These are phyloP conservation scores for Kurtzmaniella quercitrusa DNA, from an alignment of 1,139 yeast genomes.

Conservation along the genomic window DNA sequence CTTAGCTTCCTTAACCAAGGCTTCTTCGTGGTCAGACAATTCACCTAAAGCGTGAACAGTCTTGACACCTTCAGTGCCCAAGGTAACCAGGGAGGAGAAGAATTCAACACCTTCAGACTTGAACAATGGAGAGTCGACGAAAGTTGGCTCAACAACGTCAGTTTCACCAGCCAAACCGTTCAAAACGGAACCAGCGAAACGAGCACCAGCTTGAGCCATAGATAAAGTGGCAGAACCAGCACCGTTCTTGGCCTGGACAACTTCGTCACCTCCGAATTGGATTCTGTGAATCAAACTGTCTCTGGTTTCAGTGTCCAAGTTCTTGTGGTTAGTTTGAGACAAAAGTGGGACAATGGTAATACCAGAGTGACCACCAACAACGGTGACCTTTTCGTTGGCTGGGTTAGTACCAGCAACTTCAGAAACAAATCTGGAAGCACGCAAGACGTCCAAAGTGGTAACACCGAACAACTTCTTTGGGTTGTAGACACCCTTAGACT, in stretches of 20 bases:
- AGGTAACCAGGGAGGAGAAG: slow-evolving; percentile 63
- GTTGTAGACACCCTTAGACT: slow-evolving; percentile 69
- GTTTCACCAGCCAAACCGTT: slow-evolving; percentile 51
- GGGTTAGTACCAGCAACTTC: slow-evolving; percentile 56
- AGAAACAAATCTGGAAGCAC: slow-evolving; percentile 80
- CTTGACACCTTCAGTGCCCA: slow-evolving; percentile 56
- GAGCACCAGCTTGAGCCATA: slow-evolving; percentile 95
- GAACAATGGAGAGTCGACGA: slow-evolving; percentile 47
- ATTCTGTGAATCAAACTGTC: slow-evolving; percentile 79
- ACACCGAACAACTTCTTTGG: slow-evolving; percentile 86
- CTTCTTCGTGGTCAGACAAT: slow-evolving; percentile 55
- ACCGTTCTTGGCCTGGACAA: slow-evolving; percentile 92
- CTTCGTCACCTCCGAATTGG: slow-evolving; percentile 97
- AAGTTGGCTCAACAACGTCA: slow-evolving; percentile 48
- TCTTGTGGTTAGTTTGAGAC: slow-evolving; percentile 56
- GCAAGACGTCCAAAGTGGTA: slow-evolving; percentile 84
- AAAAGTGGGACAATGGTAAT: slow-evolving; percentile 88
- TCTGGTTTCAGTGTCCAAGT: slow-evolving; percentile 49
- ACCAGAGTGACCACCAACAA: slow-evolving; percentile 97
- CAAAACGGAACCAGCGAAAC: slow-evolving; percentile 62
- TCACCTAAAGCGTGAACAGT: slow-evolving; percentile 53
- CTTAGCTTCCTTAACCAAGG: slow-evolving; percentile 49
- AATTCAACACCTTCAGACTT: slow-evolving; percentile 49
- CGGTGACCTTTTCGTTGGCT: slow-evolving; percentile 63
- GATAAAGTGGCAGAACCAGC: slow-evolving; percentile 92